Conservation (phyloP, 345 rosid genomes). For the Heritiera fomes region DNA sequence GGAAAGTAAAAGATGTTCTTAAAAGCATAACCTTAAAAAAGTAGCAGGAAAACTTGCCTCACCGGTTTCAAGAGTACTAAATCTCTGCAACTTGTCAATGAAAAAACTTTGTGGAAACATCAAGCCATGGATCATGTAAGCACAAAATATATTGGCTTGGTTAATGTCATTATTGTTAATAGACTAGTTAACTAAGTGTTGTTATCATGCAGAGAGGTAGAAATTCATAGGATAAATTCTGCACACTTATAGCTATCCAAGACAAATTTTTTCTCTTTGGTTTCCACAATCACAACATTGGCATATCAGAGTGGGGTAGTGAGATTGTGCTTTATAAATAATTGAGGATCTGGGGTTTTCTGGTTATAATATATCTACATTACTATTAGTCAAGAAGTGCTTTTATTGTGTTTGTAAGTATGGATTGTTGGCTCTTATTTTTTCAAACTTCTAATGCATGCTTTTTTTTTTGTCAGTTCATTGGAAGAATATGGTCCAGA, state of each 20-base stretch:
- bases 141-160: neutral
- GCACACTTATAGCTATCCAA: neutral
- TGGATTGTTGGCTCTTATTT: neutral
- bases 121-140: neutral
- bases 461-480: neutral
- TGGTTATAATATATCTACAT: neutral
- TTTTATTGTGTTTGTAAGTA: neutral
- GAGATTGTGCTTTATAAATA: neutral
- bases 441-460: neutral
- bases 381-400: too few species aligned
- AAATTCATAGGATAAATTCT: neutral
- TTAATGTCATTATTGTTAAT: neutral
- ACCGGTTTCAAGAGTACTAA: neutral
- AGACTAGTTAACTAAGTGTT: neutral
- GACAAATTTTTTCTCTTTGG: slow-evolving; percentile 8
- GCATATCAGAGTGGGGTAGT: slow-evolving; percentile 10
- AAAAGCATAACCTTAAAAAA: slow-evolving; percentile 5
- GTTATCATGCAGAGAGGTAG: neutral
- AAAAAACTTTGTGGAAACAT: neutral
- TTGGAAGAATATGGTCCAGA: too few species aligned
- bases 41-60: slow-evolving; percentile 6
- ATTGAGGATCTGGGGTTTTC: neutral
- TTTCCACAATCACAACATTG: slow-evolving; percentile 13
- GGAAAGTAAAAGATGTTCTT: slow-evolving; percentile 16
- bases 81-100: neutral